phyloP scores from a whole-genome alignment of 2,329 filamentous ascomycete species.

The Xylariaceae sp. region DNA sequence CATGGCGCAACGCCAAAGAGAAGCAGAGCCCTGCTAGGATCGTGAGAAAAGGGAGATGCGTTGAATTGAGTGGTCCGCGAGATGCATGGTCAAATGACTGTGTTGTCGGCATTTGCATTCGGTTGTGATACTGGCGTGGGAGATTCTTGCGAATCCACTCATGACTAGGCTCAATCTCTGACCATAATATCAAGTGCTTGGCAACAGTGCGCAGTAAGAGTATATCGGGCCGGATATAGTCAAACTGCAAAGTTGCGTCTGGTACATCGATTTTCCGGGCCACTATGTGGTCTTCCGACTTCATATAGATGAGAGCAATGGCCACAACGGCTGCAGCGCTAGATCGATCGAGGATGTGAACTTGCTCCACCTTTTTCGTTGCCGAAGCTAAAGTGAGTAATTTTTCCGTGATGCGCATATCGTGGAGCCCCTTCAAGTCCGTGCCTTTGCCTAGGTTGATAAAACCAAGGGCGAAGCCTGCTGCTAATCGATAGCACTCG shows the following conservation, averaged over 20 bases:
- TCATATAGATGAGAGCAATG: constrained; percentile 93
- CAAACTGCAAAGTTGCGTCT: constrained; percentile 87
- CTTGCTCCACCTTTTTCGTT: constrained; percentile 87
- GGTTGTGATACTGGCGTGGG: constrained; percentile 70
- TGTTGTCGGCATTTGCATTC: constrained; percentile 62
- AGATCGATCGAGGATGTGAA: constrained; percentile 91
- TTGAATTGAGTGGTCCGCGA: constrained; percentile 66
- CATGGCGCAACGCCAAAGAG: constrained; percentile 74
- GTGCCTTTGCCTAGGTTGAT: constrained; percentile 94
- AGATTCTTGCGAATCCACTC: constrained; percentile 79
- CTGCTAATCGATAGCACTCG: constrained; percentile 94
- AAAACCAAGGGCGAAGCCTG: constrained; percentile 89
- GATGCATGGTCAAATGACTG: constrained; percentile 50
- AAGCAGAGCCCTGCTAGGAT: constrained; percentile 91
- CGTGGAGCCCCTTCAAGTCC: constrained; percentile 85
- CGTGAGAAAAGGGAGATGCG: constrained; percentile 90
- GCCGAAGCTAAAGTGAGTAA: constrained; percentile 85
- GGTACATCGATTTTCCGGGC: constrained; percentile 94
- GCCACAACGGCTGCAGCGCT: constrained; percentile 93
- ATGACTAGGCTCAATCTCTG: constrained; percentile 73
- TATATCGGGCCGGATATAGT: constrained; percentile 93
- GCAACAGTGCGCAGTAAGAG: constrained; percentile 89
- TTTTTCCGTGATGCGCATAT: constrained; percentile 92
- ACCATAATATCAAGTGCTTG: constrained; percentile 93
- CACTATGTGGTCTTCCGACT: constrained; percentile 85